Evolutionary conservation across 768 basidiomycete genomes (phyloP), one percentile per base, ranked within the genome.

Genomic region (Russula brevipes): DNA sequence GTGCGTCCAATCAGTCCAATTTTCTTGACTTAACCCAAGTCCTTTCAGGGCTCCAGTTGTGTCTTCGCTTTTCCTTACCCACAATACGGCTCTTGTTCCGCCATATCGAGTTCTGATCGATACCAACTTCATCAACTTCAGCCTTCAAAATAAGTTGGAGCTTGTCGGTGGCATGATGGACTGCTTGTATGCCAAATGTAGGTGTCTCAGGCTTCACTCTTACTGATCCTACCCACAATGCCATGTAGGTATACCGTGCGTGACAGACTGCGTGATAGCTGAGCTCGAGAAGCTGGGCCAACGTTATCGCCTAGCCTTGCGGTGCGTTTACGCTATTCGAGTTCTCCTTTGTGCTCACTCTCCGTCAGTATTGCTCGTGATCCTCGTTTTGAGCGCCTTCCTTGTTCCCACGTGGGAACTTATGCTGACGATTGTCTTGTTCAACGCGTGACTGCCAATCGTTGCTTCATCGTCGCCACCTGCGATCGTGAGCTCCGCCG

Each of bases 131-230:
- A 99, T 99, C 81, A 98, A 98, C 73, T 96, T 98, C 73, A 92
- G 89, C 68, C 81, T 99, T 54, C 97, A 99, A 78, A 99, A 98
- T 76, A 97, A 98, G 74, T 78, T 99, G 67, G 97, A 99, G 74
- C 82, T 98, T 59, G 80, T 98, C 24, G 86, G 88, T 70, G 94
- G 91, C n/a, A 98, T 99, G 97, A 98, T 99, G 97, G 97, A 99
- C 72, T 96, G 94, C 71, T 79, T 98, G 16, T 97, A 92, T 75
- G 97, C 97, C 12, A 98, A 99, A 79, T 98, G 96, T 96, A 68
- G 60, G 84, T 74, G 41, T 45, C 60, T 36, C 19, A 5, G 42
- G 44, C 55, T 68, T 44, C 66, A 49, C 55, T 17, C 58, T 47
- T 49, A 31, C 42, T 69, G 59, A 31, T 41, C 69, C 59, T 59